Evolutionary conservation across 371 early-diverging fungal genomes (phyloP).

Genomic region (Mucor lusitanicus): DNA sequence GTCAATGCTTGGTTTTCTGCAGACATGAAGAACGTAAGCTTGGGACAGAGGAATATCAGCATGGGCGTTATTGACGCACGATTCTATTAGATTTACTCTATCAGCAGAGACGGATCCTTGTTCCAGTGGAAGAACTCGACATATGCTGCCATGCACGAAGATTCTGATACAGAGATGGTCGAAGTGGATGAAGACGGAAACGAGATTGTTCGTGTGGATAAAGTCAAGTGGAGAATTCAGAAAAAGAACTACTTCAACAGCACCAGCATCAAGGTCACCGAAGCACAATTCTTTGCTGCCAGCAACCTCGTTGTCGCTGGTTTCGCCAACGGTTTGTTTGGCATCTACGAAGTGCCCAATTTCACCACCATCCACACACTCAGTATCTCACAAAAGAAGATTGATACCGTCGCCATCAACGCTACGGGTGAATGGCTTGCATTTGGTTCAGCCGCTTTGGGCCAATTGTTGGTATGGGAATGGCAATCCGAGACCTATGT

Average conservation of each 20-base stretch:
- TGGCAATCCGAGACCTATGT: constrained; percentile 99
- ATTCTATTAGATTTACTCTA: constrained; percentile 73
- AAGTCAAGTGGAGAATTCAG: constrained; percentile 63
- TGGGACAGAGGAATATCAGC: too few species aligned
- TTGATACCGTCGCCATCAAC: constrained; percentile 88
- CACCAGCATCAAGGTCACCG: constrained; percentile 72
- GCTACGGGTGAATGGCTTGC: constrained; percentile 97
- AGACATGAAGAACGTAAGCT: constrained; percentile 65
- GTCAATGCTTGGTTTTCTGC: constrained; percentile 91
- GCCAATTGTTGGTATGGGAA: constrained; percentile 98
- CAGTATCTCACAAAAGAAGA: constrained; percentile 92
- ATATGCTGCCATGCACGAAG: constrained; percentile 33
- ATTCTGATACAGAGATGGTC: constrained; percentile 47
- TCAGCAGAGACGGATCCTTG: constrained; percentile 88
- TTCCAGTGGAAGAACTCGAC: constrained; percentile 78
- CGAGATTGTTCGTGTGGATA: constrained; percentile 37
- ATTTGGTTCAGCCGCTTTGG: constrained; percentile 88
- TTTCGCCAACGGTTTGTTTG: constrained; percentile 92
- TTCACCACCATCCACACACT: constrained; percentile 87
- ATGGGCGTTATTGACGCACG: background rate
- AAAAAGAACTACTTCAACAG: constrained; percentile 75
- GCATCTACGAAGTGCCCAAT: constrained; percentile 94
- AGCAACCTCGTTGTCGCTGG: constrained; percentile 87
- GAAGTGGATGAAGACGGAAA: constrained; percentile 62
- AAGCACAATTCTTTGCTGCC: constrained; percentile 77